phyloP scores from a whole-genome alignment of 495 filamentous ascomycete genomes.

The Astrothelium subdiscretum region DNA sequence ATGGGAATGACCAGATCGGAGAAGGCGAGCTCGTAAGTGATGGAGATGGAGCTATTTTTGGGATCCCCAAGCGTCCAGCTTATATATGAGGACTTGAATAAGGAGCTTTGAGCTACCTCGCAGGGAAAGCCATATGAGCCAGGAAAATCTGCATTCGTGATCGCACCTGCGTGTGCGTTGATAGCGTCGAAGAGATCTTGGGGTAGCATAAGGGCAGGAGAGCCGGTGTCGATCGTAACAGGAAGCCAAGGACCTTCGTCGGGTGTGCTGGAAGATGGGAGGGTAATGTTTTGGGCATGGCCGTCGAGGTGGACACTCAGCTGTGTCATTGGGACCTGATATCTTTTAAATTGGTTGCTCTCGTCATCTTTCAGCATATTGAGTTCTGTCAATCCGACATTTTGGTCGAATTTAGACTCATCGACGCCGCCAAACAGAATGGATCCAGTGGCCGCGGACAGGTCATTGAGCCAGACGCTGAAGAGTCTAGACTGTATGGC shows the following conservation, averaged over 20 bases:
- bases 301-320: slow-evolving; percentile 2
- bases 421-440: slow-evolving; percentile 19
- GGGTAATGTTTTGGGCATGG: not conserved
- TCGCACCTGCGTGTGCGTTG: not conserved
- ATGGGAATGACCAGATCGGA: slow-evolving; percentile 14
- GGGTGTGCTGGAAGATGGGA: slow-evolving; percentile 5
- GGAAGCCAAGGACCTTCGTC: slow-evolving; percentile 8
- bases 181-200: not conserved
- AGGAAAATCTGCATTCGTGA: not conserved
- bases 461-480: slow-evolving; percentile 14
- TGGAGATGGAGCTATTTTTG: slow-evolving; percentile 8
- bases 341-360: slow-evolving; percentile 12
- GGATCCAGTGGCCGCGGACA: slow-evolving; percentile 6
- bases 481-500: slow-evolving; percentile 13
- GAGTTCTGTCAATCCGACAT: slow-evolving; percentile 7
- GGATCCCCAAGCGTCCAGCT: slow-evolving; percentile 3
- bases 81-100: slow-evolving; percentile 2
- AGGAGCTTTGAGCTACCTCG: not conserved
- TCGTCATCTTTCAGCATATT: slow-evolving; percentile 7
- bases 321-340: slow-evolving; percentile 12
- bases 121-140: slow-evolving; percentile 2
- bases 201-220: slow-evolving; percentile 2
- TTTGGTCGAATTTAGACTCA: slow-evolving; percentile 1
- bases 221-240: slow-evolving; percentile 16
- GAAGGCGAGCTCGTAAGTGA: slow-evolving; percentile 4